Conservation (phyloP, 805 yeast genomes). For the Kuraishia molischiana region DNA sequence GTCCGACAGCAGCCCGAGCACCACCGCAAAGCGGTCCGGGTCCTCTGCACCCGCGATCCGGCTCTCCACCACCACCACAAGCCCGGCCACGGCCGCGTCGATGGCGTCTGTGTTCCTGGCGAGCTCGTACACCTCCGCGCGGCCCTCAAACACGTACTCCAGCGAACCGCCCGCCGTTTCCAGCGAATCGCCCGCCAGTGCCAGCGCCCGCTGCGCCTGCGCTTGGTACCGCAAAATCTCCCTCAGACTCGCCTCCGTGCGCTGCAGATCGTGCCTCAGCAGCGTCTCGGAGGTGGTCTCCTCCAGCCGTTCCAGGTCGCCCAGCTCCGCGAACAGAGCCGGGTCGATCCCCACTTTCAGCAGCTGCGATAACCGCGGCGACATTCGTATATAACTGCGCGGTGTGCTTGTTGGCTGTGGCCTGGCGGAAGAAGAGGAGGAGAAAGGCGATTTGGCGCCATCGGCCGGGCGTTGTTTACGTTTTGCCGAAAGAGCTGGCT, state of each 20-base stretch:
- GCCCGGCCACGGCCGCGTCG: constrained; percentile 23
- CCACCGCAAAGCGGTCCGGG: constrained; percentile 4
- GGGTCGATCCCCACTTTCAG: not conserved
- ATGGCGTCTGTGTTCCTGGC: constrained; percentile 19
- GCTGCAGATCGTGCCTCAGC: constrained; percentile 6
- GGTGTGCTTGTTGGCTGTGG: too few relatives aligned
- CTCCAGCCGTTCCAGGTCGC: constrained; percentile 10
- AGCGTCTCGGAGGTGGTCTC: constrained; percentile 5
- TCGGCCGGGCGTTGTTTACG: too few relatives aligned
- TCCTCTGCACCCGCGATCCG: constrained; percentile 9
- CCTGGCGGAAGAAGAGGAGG: too few relatives aligned
- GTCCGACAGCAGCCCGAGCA: constrained; percentile 21
- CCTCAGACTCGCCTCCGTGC: constrained; percentile 16
- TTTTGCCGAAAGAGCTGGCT: too few relatives aligned
- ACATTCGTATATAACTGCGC: too few relatives aligned
- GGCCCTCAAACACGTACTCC: constrained; percentile 24
- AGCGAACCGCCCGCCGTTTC: constrained; percentile 4
- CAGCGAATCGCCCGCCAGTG: constrained; percentile 4
- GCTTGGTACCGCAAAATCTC: constrained; percentile 12
- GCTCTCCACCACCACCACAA: constrained; percentile 24
- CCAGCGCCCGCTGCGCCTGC: constrained; percentile 9
- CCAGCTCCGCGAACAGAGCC: not conserved
- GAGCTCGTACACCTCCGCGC: constrained; percentile 21
- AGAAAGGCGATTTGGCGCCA: too few relatives aligned
- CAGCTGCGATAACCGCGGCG: too few relatives aligned